Evolutionary conservation across 176 grass and related monocot species (phyloP).

Genomic region (Avena insularis): DNA sequence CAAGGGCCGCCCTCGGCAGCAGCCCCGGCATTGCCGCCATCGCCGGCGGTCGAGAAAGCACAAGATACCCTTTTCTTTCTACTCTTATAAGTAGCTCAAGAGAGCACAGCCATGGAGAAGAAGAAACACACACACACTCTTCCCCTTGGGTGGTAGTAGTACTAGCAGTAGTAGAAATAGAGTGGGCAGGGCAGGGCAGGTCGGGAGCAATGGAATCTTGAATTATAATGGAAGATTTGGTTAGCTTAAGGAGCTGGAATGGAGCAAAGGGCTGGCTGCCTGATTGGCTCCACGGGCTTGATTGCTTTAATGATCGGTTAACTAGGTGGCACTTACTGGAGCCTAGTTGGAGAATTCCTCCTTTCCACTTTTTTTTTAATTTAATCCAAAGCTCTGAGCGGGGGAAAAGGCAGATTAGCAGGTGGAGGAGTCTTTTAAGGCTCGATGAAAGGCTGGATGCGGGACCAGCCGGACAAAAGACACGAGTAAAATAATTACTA

Average conservation of each 20-base stretch:
- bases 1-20: constrained; percentile 45
- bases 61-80: neutral
- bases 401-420: constrained; percentile 41
- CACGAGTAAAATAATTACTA: constrained; percentile 6
- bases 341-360: constrained; percentile 57
- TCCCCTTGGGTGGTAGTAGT: neutral
- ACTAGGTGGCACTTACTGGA: constrained; percentile 51
- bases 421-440: constrained; percentile 49
- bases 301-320: constrained; percentile 57
- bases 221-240: constrained; percentile 69
- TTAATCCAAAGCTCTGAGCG: constrained; percentile 35
- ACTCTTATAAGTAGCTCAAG: constrained; percentile 37
- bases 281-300: constrained; percentile 48
- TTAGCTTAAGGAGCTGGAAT: constrained; percentile 35
- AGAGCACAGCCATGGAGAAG: constrained; percentile 40
- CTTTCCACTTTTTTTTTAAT: constrained; percentile 27
- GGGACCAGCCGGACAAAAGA: constrained; percentile 28
- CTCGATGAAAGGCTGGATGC: constrained; percentile 29
- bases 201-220: constrained; percentile 52
- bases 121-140: neutral
- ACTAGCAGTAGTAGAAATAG: constrained; percentile 48
- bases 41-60: constrained; percentile 22
- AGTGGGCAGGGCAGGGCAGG: constrained; percentile 18
- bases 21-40: constrained; percentile 57
- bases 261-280: neutral